These are phyloP conservation scores for Sphenostylis stenocarpa DNA, from an alignment of 306 rosid genomes.

Conservation along the genomic window DNA sequence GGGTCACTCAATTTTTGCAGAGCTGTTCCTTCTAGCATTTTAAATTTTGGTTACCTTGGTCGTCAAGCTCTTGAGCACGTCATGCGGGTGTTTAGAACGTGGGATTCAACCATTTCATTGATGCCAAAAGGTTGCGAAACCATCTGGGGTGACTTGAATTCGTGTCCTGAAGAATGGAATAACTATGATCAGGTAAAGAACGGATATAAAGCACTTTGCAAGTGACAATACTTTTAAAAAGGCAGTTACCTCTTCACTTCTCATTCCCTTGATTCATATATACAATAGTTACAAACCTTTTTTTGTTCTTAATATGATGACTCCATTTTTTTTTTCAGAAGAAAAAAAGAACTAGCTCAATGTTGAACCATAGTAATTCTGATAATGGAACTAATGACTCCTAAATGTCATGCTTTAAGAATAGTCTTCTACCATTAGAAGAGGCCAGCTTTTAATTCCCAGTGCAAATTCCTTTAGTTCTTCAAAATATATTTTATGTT, in stretches of 20 bases:
- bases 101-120: constrained; percentile 77
- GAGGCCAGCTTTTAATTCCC: not conserved
- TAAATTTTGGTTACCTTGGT: constrained; percentile 60
- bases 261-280: too few relatives aligned
- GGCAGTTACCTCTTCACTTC: not conserved
- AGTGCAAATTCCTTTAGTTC: not conserved
- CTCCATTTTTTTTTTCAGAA: not conserved
- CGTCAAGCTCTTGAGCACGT: constrained; percentile 60
- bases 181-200: constrained; percentile 43
- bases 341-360: not conserved
- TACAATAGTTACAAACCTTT: not conserved
- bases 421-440: not conserved
- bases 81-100: constrained; percentile 63
- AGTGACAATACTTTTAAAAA: constrained; percentile 34
- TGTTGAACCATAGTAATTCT: not conserved
- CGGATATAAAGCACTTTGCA: constrained; percentile 29
- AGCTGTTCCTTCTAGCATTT: constrained; percentile 62
- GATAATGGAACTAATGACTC: not conserved
- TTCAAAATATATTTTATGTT: not conserved
- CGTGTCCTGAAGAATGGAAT: constrained; percentile 57
- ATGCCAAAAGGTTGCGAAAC: constrained; percentile 87
- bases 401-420: not conserved
- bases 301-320: not conserved
- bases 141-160: constrained; percentile 72
- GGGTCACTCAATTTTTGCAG: constrained; percentile 43